phyloP scores from a whole-genome alignment of 441 rosid genomes.

The Populus tomentosa region DNA sequence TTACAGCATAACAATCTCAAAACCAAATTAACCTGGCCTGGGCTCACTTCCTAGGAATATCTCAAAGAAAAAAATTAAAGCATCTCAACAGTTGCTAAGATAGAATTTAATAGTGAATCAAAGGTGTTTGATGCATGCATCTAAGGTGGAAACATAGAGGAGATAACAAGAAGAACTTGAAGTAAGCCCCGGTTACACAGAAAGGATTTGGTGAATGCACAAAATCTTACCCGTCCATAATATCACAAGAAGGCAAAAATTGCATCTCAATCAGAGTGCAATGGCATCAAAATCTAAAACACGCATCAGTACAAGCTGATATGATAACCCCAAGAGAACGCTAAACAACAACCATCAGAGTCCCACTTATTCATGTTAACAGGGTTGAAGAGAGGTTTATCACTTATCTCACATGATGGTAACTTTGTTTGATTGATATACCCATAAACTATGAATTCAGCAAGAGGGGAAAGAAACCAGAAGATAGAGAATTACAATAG shows the following conservation, averaged over 20 bases:
- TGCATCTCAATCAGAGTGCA: neutral
- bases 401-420: neutral
- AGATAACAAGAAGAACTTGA: neutral
- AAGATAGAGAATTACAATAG: neutral
- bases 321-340: neutral
- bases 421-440: neutral
- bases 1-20: too few species aligned
- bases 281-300: neutral
- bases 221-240: too few species aligned
- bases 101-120: too few species aligned
- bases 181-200: neutral
- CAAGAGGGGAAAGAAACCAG: neutral
- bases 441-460: neutral
- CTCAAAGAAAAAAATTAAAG: too few species aligned
- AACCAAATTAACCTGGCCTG: too few species aligned
- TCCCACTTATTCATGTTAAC: too few species aligned
- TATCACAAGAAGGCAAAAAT: neutral
- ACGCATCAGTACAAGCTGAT: neutral
- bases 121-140: neutral
- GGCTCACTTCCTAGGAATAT: too few species aligned
- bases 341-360: neutral
- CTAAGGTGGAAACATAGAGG: neutral
- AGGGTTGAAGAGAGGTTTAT: too few species aligned
- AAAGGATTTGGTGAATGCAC: neutral
- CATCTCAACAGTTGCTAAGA: too few species aligned